Percentiles rank a stretch among this genome's conserved stretches.
Conservation (phyloP, 352 stramenopile genomes). For the Phytopythium ostracodes region DNA sequence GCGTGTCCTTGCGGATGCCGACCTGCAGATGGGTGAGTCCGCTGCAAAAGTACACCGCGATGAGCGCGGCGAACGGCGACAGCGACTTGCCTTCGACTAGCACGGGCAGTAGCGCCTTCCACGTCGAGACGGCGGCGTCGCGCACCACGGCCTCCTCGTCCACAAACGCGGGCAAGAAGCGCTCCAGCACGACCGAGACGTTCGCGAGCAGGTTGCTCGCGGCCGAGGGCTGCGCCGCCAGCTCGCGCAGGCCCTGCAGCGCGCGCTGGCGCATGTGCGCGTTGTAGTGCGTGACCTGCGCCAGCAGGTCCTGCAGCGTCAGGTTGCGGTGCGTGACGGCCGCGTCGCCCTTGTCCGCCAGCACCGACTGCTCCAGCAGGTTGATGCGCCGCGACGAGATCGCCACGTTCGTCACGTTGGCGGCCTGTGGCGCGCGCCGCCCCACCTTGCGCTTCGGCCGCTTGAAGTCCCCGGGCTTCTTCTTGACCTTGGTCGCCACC, state of each 20-base stretch:
- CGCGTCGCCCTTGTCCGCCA: constrained; percentile 64
- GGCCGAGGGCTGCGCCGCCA: constrained; percentile 34
- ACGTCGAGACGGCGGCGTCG: constrained; percentile 58
- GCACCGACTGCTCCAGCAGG: constrained; percentile 72
- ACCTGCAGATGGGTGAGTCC: constrained; percentile 77
- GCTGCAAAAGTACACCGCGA: constrained; percentile 77
- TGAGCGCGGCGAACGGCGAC: constrained; percentile 65
- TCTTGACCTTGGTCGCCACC: constrained; percentile 58
- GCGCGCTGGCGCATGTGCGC: constrained; percentile 71
- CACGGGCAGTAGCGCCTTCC: constrained; percentile 63
- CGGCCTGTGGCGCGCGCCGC: constrained; percentile 51
- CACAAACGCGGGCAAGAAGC: constrained; percentile 66
- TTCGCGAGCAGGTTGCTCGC: constrained; percentile 66
- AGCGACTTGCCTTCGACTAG: constrained; percentile 47
- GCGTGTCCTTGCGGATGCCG: constrained; percentile 66
- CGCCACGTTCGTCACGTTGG: constrained; percentile 76
- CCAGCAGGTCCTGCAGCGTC: constrained; percentile 63
- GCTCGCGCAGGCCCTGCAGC: constrained; percentile 59
- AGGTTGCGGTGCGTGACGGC: constrained; percentile 61
- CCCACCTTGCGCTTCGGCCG: constrained; percentile 84
- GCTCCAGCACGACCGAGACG: constrained; percentile 65
- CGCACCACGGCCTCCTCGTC: constrained; percentile 80
- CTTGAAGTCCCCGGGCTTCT: constrained; percentile 87
- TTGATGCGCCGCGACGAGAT: constrained; percentile 80
- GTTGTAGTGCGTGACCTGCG: constrained; percentile 76